These are phyloP conservation scores for Tetrapyrgos nigripes DNA, from an alignment of 1,284 basidiomycete genomes.

Conservation along the genomic window DNA sequence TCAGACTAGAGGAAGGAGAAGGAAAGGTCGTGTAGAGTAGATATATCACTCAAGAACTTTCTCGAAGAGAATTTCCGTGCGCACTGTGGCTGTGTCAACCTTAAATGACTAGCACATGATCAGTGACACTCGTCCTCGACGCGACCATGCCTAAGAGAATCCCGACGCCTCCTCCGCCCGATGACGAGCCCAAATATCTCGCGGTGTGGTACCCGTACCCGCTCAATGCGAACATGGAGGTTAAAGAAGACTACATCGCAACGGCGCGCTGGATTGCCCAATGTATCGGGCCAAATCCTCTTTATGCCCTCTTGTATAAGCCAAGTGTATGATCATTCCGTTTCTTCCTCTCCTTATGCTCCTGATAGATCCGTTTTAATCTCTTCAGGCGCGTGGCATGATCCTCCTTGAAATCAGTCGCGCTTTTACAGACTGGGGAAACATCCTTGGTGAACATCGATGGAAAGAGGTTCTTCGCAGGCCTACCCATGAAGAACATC, in stretches of 20 bases:
- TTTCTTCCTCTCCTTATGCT: background rate
- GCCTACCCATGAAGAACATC: conserved; percentile 50
- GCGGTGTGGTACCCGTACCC: conserved; percentile 70
- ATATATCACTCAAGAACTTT: too few relatives aligned
- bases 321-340: conserved; percentile 55
- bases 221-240: conserved; percentile 57
- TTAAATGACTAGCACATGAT: too few relatives aligned
- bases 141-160: background rate
- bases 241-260: conserved; percentile 48
- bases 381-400: conserved; percentile 63
- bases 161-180: background rate
- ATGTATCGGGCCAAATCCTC: conserved; percentile 50
- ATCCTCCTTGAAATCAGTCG: conserved; percentile 66
- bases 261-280: conserved; percentile 72
- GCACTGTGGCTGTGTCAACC: too few relatives aligned
- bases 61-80: too few relatives aligned
- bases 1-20: conserved; percentile 43
- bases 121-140: too few relatives aligned
- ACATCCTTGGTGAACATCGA: conserved; percentile 67
- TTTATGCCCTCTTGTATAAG: conserved; percentile 66
- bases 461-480: conserved; percentile 61
- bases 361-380: background rate
- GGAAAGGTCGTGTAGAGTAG: conserved; percentile 31
- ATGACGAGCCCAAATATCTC: conserved; percentile 63
- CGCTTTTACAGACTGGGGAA: conserved; percentile 31